These are phyloP conservation scores for Solanum tarapatanum DNA, from an alignment of 257 asterid species.

Conservation along the genomic window DNA sequence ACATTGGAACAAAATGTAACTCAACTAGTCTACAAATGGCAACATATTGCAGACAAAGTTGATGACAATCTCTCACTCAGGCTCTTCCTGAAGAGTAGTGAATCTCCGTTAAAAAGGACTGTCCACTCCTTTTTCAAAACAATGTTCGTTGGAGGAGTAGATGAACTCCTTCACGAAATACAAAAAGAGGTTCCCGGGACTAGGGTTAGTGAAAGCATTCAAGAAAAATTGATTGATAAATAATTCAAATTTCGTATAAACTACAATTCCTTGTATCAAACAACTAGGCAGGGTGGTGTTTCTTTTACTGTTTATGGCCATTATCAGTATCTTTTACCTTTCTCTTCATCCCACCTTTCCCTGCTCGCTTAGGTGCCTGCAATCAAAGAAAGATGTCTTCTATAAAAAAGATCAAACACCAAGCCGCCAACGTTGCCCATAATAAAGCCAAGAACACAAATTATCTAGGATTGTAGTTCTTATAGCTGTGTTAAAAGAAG, in stretches of 20 bases:
- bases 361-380: slow-evolving; percentile 46
- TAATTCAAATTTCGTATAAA: background rate
- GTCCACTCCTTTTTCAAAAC: background rate
- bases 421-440: background rate
- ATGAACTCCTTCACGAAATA: background rate
- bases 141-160: background rate
- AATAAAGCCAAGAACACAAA: background rate
- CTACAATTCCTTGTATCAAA: background rate
- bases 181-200: background rate
- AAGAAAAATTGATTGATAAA: background rate
- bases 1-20: background rate
- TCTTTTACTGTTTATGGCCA: slow-evolving; percentile 18
- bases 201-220: background rate
- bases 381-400: background rate
- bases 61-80: background rate
- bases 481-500: background rate
- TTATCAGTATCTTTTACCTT: slow-evolving; percentile 35
- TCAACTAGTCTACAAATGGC: background rate
- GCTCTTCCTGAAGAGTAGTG: background rate
- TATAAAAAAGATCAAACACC: background rate
- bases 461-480: background rate
- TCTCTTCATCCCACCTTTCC: slow-evolving; percentile 52
- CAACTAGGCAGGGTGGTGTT: slow-evolving; percentile 6
- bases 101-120: background rate
- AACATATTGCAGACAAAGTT: background rate